Evolutionary conservation across 2,329 filamentous ascomycete genomes (phyloP).

Genomic region (Pseudogymnoascus sp.): DNA sequence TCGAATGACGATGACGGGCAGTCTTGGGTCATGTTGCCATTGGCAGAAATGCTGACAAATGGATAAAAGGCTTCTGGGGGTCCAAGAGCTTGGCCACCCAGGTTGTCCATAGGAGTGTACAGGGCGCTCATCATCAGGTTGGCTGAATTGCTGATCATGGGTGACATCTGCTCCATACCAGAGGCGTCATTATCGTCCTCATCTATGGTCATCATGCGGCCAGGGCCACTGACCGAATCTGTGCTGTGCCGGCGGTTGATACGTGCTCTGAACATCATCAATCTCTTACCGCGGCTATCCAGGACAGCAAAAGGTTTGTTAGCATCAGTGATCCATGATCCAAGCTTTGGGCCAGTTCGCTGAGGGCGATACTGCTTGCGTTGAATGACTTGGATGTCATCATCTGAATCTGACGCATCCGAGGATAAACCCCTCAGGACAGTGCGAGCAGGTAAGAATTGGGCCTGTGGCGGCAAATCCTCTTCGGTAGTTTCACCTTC

Average conservation of each 20-base stretch:
- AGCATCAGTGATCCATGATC: constrained; percentile 26
- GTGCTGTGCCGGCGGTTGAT: constrained; percentile 28
- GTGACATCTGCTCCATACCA: constrained; percentile 25
- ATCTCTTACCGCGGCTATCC: constrained; percentile 31
- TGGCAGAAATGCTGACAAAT: constrained; percentile 46
- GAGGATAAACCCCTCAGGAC: constrained; percentile 41
- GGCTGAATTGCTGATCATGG: constrained; percentile 58
- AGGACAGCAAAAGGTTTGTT: constrained; percentile 34
- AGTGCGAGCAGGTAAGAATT: constrained; percentile 38
- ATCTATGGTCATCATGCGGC: constrained; percentile 26
- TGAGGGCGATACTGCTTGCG: constrained; percentile 17
- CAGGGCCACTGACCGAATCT: constrained; percentile 21
- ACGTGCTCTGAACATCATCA: constrained; percentile 34
- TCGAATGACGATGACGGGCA: constrained; percentile 41
- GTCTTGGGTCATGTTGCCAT: constrained; percentile 47
- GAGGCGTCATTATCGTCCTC: constrained; percentile 27
- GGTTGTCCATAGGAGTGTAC: constrained; percentile 29
- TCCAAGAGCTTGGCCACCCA: constrained; percentile 54
- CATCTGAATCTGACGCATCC: constrained; percentile 32
- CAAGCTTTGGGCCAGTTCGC: constrained; percentile 25
- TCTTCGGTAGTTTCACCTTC: constrained; percentile 54
- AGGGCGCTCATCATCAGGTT: constrained; percentile 67
- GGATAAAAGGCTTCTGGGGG: constrained; percentile 71
- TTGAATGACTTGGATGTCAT: constrained; percentile 26
- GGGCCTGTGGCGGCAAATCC: constrained; percentile 40